phyloP scores from a whole-genome alignment of 768 basidiomycete species.

The Tricholoma hemisulphureum region DNA sequence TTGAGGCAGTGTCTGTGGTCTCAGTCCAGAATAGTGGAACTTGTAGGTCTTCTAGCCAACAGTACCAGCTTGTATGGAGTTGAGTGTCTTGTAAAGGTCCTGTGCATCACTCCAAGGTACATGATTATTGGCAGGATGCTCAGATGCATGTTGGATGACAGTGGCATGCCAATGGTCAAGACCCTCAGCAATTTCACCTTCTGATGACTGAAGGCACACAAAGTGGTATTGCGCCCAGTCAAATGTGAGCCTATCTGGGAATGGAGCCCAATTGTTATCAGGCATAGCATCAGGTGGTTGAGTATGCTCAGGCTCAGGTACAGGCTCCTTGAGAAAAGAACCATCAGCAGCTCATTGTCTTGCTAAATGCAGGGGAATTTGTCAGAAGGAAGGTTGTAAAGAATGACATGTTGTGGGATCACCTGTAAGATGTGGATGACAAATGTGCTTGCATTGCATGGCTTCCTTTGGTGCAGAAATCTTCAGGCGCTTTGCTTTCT shows the following conservation, averaged over 20 bases:
- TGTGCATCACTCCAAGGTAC: too few relatives aligned
- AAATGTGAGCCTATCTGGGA: too few relatives aligned
- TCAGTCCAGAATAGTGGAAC: conserved; percentile 21
- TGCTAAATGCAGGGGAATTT: conserved; percentile 1
- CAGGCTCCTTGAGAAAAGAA: not conserved
- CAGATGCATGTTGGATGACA: not conserved
- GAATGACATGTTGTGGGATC: not conserved
- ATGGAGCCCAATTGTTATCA: conserved; percentile 7
- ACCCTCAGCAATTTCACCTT: not conserved
- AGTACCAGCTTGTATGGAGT: conserved; percentile 19
- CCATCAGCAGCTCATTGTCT: conserved; percentile 9
- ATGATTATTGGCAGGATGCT: not conserved
- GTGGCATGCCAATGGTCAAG: conserved; percentile 8
- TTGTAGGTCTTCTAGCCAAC: conserved; percentile 21
- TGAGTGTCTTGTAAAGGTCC: conserved; percentile 23
- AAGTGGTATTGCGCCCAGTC: too few relatives aligned
- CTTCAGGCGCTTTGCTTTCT: conserved; percentile 1
- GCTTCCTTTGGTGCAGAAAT: conserved; percentile 2
- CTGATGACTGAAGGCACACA: too few relatives aligned
- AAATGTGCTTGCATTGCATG: not conserved
- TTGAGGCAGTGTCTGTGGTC: too few relatives aligned
- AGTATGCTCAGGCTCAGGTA: not conserved
- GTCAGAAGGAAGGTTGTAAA: not conserved
- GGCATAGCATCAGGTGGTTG: not conserved
- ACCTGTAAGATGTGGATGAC: conserved; percentile 15